Evolutionary conservation across 179 eudicot genomes (phyloP), one percentile per base, ranked within the genome.

Genomic region (Drosera spatulata): DNA sequence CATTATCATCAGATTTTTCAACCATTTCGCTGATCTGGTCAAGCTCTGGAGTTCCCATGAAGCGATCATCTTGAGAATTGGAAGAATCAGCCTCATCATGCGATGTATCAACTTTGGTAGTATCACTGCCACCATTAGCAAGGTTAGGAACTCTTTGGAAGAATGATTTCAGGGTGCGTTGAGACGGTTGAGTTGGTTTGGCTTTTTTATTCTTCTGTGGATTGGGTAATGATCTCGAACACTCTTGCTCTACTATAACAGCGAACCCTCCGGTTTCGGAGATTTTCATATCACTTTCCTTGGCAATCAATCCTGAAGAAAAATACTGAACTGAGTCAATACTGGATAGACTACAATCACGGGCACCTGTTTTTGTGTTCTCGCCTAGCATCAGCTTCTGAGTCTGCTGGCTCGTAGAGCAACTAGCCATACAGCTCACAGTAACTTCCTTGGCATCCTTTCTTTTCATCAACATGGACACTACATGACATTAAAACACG

Each of bases 141-240:
- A 61, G 43, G 47, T 15, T 61, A 15, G 81, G 51, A 67, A 73
- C 75, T 67, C 67, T 89, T 66, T 65, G 75, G 71, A 93, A 93
- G 66, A 93, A 93, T 15, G 97, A 86, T 58, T 72, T 86, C 68
- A 93, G 79, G 62, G 99, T 81, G 58, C 76, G 88, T 68, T 93
- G 98, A 63, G 88, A 80, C 56, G 64, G 76, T 62, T 79, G 88
- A 61, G 70, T 71, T 53, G 77, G 72, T 69, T 81, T 89, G 61
- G 69, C 61, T 72, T 85, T 86, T 71, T 84, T 89, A 76, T 72
- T 88, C 69, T 65, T 69, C 14, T 47, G 74, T 69, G 61, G 71
- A 54, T 64, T 66, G 40, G 66, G 42, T 39, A 46, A 7, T 46
- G 72, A 63, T 61, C 66, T 69, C 59, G 61, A 50, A 55, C 4